phyloP scores from a whole-genome alignment of 345 rosid species.

The Gossypioides kirkii region DNA sequence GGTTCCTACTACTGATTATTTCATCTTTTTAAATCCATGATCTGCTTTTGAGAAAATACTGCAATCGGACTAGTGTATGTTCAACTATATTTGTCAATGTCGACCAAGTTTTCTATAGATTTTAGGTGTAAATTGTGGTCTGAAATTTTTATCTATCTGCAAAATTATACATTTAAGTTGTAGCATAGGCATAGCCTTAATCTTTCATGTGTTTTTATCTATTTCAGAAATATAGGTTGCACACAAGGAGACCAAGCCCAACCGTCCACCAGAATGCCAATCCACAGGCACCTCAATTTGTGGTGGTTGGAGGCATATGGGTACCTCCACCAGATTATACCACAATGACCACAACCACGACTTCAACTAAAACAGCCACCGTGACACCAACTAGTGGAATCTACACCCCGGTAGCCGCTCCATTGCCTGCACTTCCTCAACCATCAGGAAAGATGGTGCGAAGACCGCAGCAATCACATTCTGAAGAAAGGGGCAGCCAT shows the following conservation, averaged over 20 bases:
- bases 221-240: slow-evolving; percentile 84
- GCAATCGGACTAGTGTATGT: neutral
- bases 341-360: slow-evolving; percentile 30
- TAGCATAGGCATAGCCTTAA: neutral
- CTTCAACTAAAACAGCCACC: slow-evolving; percentile 24
- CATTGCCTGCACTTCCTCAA: slow-evolving; percentile 11
- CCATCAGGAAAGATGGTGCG: neutral
- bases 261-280: slow-evolving; percentile 35
- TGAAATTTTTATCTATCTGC: neutral
- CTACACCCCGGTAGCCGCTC: slow-evolving; percentile 44
- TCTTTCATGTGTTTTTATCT: neutral
- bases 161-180: neutral
- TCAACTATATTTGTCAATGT: neutral
- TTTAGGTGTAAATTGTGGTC: neutral
- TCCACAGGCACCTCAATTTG: slow-evolving; percentile 65
- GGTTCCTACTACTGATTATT: slow-evolving; percentile 31
- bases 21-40: neutral
- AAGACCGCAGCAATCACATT: slow-evolving; percentile 20
- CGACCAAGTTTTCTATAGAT: neutral
- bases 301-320: slow-evolving; percentile 94
- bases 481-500: slow-evolving; percentile 43
- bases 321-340: slow-evolving; percentile 60
- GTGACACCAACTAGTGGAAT: slow-evolving; percentile 26
- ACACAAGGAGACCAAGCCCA: slow-evolving; percentile 69
- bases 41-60: slow-evolving; percentile 2